Percentiles rank a stretch among this genome's conserved stretches.
Evolutionary conservation across 2,329 filamentous ascomycete genomes (phyloP).

Genomic region (Arthrobotrys pseudoclavata): DNA sequence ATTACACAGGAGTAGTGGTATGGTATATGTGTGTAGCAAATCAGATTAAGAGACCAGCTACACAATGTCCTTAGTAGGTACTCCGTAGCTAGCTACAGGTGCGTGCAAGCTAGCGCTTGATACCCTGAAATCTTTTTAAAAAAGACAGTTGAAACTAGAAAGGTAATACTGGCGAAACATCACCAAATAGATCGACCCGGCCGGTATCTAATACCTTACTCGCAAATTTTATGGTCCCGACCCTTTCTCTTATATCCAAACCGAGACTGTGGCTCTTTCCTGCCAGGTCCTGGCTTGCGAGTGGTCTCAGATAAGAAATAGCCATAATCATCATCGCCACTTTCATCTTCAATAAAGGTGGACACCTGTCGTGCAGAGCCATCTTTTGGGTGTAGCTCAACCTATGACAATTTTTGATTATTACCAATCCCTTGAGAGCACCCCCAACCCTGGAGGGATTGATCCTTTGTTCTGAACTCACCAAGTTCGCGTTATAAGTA

Average conservation of each 20-base stretch:
- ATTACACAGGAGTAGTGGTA: not conserved
- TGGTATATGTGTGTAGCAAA: not conserved
- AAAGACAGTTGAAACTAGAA: too few relatives aligned
- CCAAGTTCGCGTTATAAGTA: not conserved
- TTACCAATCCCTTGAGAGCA: too few relatives aligned
- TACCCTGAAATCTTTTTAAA: too few relatives aligned
- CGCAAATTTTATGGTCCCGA: not conserved
- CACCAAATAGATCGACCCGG: not conserved
- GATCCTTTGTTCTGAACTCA: not conserved
- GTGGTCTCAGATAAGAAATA: not conserved
- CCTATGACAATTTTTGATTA: not conserved
- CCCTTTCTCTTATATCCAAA: constrained; percentile 1
- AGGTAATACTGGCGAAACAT: not conserved
- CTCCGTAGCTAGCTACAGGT: not conserved
- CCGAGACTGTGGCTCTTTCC: not conserved
- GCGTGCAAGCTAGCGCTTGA: too few relatives aligned
- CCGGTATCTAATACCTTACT: not conserved
- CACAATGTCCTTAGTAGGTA: not conserved
- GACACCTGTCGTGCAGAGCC: not conserved
- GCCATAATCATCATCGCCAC: not conserved
- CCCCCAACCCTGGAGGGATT: too few relatives aligned
- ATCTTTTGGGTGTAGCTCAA: not conserved
- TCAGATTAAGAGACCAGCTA: too few relatives aligned
- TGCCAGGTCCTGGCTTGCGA: not conserved
- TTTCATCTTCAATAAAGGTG: not conserved